These are phyloP conservation scores for Phenoliferia sp. DNA, from an alignment of 1,284 basidiomycete genomes.

Conservation along the genomic window DNA sequence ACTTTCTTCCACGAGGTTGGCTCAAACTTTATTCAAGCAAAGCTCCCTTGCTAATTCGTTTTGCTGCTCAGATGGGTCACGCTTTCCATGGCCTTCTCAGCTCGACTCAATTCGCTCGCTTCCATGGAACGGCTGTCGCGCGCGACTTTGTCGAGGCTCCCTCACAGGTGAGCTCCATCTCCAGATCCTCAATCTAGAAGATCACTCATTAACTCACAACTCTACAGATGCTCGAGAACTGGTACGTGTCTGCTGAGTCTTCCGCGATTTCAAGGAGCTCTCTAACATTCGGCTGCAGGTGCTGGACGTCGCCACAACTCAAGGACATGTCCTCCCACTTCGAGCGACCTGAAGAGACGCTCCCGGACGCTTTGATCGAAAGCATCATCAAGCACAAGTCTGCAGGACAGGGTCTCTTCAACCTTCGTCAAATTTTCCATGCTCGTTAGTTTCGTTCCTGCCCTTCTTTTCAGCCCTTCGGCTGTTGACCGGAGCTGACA, in stretches of 20 bases:
- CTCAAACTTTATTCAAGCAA: background rate
- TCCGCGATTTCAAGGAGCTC: background rate
- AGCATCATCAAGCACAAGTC: slow-evolving; percentile 76
- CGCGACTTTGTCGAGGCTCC: slow-evolving; percentile 68
- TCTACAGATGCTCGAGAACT: slow-evolving; percentile 1
- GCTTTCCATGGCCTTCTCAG: slow-evolving; percentile 77
- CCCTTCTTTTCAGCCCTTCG: background rate
- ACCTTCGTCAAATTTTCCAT: slow-evolving; percentile 75
- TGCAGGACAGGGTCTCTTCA: slow-evolving; percentile 71
- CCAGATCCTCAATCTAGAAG: background rate
- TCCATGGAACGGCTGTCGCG: slow-evolving; percentile 67
- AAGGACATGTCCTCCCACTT: slow-evolving; percentile 72
- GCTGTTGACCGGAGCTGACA: background rate
- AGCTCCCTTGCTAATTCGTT: background rate
- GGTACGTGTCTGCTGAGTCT: background rate
- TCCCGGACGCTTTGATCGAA: slow-evolving; percentile 68
- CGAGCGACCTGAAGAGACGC: slow-evolving; percentile 58
- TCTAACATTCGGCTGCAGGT: background rate
- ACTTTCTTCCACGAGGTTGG: slow-evolving; percentile 40
- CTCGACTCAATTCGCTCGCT: slow-evolving; percentile 63
- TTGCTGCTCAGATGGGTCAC: slow-evolving; percentile 51
- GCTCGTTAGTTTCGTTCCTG: slow-evolving; percentile 60
- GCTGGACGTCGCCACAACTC: slow-evolving; percentile 58
- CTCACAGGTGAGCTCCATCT: slow-evolving; percentile 56
- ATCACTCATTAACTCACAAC: background rate